Conservation (phyloP, 441 rosid genomes). For the Gossypium gossypioides region DNA sequence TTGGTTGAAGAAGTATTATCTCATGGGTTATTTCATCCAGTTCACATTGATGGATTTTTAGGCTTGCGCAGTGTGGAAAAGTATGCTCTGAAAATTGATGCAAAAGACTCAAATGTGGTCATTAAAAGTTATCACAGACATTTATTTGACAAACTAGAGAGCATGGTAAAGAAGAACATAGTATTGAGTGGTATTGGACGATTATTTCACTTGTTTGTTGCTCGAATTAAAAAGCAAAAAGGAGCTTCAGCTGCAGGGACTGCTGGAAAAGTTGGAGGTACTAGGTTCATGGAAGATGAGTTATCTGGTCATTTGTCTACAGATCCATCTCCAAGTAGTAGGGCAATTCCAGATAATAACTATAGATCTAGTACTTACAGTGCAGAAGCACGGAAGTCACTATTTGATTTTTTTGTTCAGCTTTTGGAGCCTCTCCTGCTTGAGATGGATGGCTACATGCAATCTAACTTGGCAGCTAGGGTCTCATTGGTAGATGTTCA, state of each 20-base stretch:
- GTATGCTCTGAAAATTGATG: conserved; percentile 34
- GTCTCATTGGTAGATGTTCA: conserved; percentile 35
- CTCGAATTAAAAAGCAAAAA: conserved; percentile 49
- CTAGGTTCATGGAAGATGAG: conserved; percentile 24
- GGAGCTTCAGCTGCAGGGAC: conserved; percentile 31
- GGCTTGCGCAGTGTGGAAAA: conserved; percentile 44
- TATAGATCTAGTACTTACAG: conserved; percentile 35
- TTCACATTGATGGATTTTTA: conserved; percentile 74
- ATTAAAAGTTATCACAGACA: conserved; percentile 75
- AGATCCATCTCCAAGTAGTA: conserved; percentile 18
- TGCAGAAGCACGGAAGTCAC: conserved; percentile 53
- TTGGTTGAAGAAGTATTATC: conserved; percentile 55
- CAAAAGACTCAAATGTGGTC: conserved; percentile 31
- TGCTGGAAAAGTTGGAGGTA: conserved; percentile 24
- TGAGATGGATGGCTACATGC: conserved; percentile 41
- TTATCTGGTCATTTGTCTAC: conserved; percentile 19
- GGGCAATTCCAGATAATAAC: conserved; percentile 27
- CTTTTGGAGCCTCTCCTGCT: conserved; percentile 67
- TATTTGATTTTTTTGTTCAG: conserved; percentile 71
- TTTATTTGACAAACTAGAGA: conserved; percentile 58
- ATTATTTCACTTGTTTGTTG: conserved; percentile 56
- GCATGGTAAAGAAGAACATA: conserved; percentile 35
- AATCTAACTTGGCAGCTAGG: conserved; percentile 31
- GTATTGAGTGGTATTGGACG: conserved; percentile 52
- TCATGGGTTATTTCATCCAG: conserved; percentile 67